Percentiles rank a stretch among this genome's conserved stretches.
Conservation (phyloP, 2,329 filamentous ascomycete genomes). For the Neopestalotiopsis rosae region DNA sequence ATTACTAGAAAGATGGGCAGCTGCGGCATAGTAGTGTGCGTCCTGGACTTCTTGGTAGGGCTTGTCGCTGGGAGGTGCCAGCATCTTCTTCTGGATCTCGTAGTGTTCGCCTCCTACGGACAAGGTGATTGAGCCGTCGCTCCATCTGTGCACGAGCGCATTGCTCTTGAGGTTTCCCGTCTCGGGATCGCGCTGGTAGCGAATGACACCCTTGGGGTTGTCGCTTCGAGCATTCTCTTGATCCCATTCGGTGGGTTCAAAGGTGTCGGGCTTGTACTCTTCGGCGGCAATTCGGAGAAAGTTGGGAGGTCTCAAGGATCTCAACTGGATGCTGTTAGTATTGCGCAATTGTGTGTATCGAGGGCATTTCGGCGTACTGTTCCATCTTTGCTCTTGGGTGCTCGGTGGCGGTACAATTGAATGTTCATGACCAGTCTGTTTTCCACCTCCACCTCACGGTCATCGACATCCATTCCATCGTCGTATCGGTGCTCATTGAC, state of each 20-base stretch:
- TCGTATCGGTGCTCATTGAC: conserved; percentile 51
- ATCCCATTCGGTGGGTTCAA: conserved; percentile 64
- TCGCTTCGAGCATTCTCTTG: conserved; percentile 58
- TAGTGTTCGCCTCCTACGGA: conserved; percentile 79
- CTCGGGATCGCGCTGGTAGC: conserved; percentile 71
- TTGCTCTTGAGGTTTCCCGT: conserved; percentile 75
- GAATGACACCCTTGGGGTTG: conserved; percentile 68
- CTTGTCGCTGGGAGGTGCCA: conserved; percentile 66
- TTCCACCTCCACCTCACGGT: conserved; percentile 44
- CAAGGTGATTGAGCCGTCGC: conserved; percentile 77
- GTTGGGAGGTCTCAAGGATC: conserved; percentile 72
- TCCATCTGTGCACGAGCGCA: conserved; percentile 77
- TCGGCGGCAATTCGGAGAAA: conserved; percentile 75
- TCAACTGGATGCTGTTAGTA: conserved; percentile 55
- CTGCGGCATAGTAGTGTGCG: conserved; percentile 77
- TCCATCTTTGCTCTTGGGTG: conserved; percentile 74
- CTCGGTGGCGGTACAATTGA: conserved; percentile 70
- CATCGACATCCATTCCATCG: conserved; percentile 44
- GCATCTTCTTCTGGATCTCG: conserved; percentile 72
- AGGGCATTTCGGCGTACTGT: conserved; percentile 54
- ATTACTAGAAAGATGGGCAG: conserved; percentile 71
- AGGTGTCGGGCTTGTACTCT: conserved; percentile 69
- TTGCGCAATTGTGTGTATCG: not conserved
- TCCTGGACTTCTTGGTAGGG: conserved; percentile 72
- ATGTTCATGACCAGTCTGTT: conserved; percentile 67